Base-by-base conservation (phyloP, 2,329 filamentous ascomycete genomes). In the Dendrostoma leiphaemia region DNA sequence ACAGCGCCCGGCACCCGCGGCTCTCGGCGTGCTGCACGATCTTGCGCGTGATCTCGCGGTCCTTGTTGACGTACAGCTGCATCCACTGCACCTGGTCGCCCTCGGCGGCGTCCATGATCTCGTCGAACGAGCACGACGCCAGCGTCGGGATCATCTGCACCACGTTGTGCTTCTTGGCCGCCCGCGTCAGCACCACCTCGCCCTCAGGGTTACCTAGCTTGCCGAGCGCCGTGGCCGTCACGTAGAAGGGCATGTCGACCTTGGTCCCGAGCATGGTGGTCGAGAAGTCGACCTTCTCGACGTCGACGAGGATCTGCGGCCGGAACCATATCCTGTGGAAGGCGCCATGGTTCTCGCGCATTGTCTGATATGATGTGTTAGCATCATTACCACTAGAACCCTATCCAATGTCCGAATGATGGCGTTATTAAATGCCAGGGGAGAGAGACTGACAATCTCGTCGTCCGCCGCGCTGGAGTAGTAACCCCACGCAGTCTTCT, bases 61-160 rank as follows among this genome's bases (percentile, higher is more conserved):
- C 89, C 71, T 95, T 94, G 82, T 99, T 99, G 63, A 99, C 90
- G 74, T 97, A 96, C 1, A 99, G 83, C 74, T 99, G 94, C 62
- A 99, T 78, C 94, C 94, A 99, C 73, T 97, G 94, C 4, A 91
- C 85, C 71, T 97, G 92, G 59, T 88, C 86, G 41, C 82, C 89
- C 59, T 83, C 77, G 28, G 80, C 83, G 17, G 92, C 94, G 70
- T 97, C 94, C 60, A 95, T 78, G 56, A 99, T 96, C 73, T 99
- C 93, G 74, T 99, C 94, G 65, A 99, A 97, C 1, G 91, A 94
- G 76, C 94, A 97, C 2, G 91, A 97, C 2, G 94, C 94, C 6
- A 99, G 80, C 3, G 94, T 99, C 2, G 94, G 94, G 58, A 99
- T 97, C 94, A 99, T 99, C 73, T 99, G 94, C 58, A 97, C 83